phyloP scores from a whole-genome alignment of 768 basidiomycete species.

The Tricholoma terreum region DNA sequence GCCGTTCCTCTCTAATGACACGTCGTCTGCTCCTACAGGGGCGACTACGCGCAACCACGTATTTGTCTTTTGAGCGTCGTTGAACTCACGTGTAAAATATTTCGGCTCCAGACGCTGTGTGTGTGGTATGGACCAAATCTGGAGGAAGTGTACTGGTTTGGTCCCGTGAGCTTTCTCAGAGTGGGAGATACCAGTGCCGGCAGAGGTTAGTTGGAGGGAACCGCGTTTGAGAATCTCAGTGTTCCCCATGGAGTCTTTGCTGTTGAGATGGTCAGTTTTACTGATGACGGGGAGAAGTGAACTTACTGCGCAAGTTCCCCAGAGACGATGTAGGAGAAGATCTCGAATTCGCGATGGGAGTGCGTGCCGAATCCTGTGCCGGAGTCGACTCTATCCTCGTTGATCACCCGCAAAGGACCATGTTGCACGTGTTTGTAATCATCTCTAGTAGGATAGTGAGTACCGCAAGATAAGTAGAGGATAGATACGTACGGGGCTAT shows the following conservation, averaged over 20 bases:
- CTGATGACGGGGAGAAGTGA: not conserved
- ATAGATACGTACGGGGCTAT: slow-evolving; percentile 54
- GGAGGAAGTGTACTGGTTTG: slow-evolving; percentile 47
- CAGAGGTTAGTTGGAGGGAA: slow-evolving; percentile 86
- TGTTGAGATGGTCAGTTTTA: slow-evolving; percentile 21
- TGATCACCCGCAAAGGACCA: slow-evolving; percentile 82
- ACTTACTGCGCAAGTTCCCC: slow-evolving; percentile 81
- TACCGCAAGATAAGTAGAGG: not conserved
- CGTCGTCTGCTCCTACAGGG: slow-evolving; percentile 57
- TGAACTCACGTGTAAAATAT: slow-evolving; percentile 87
- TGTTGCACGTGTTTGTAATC: slow-evolving; percentile 55
- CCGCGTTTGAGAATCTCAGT: slow-evolving; percentile 85
- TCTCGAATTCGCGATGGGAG: slow-evolving; percentile 82
- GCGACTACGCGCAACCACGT: slow-evolving; percentile 75
- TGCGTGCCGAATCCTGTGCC: slow-evolving; percentile 83
- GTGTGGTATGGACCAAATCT: slow-evolving; percentile 49
- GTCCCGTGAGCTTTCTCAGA: slow-evolving; percentile 49
- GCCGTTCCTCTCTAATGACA: slow-evolving; percentile 59
- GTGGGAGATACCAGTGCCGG: slow-evolving; percentile 90
- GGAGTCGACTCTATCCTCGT: slow-evolving; percentile 81
- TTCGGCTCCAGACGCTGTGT: slow-evolving; percentile 55
- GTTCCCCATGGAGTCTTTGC: slow-evolving; percentile 91
- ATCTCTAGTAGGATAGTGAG: slow-evolving; percentile 53
- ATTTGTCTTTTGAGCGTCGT: slow-evolving; percentile 78
- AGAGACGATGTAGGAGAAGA: slow-evolving; percentile 82